These are phyloP conservation scores for Hypomontagnella submonticulosa DNA, from an alignment of 495 filamentous ascomycete genomes.

Conservation along the genomic window DNA sequence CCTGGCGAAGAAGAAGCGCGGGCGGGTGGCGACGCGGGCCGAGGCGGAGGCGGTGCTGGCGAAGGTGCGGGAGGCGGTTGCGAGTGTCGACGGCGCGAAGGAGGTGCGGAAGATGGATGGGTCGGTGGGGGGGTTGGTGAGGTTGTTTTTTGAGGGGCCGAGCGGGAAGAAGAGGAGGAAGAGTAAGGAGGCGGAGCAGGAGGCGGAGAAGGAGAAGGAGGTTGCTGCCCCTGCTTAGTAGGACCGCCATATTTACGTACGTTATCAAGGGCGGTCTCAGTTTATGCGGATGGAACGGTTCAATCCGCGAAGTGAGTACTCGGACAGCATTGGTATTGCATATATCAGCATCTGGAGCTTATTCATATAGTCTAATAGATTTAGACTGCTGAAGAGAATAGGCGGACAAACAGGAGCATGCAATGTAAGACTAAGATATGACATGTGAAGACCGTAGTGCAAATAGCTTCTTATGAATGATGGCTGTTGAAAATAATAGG, in stretches of 20 bases:
- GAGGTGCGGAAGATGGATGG: conserved; percentile 58
- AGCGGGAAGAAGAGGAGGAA: conserved; percentile 30
- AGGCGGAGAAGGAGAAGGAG: conserved; percentile 1
- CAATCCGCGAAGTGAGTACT: not conserved
- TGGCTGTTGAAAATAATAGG: not conserved
- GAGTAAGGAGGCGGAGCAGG: not conserved
- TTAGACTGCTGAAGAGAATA: not conserved
- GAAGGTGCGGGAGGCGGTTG: conserved; percentile 46
- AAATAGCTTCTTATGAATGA: not conserved
- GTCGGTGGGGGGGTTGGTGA: conserved; percentile 41
- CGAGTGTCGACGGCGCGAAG: conserved; percentile 47
- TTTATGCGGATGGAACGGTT: too few relatives aligned
- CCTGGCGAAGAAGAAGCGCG: conserved; percentile 57
- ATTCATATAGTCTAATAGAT: not conserved
- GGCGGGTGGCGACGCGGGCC: conserved; percentile 46
- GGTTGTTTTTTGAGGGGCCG: conserved; percentile 53
- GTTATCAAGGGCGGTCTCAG: too few relatives aligned
- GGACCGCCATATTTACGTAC: too few relatives aligned
- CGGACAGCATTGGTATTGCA: not conserved
- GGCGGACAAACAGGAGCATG: not conserved
- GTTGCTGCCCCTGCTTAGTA: not conserved
- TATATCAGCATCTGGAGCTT: conserved; percentile 1
- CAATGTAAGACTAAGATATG: not conserved
- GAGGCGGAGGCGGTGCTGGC: conserved; percentile 50
- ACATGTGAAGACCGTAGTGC: not conserved